Evolutionary conservation across 345 rosid species (phyloP), one percentile per base, ranked within the genome.

Genomic region (Cardamine occulta): DNA sequence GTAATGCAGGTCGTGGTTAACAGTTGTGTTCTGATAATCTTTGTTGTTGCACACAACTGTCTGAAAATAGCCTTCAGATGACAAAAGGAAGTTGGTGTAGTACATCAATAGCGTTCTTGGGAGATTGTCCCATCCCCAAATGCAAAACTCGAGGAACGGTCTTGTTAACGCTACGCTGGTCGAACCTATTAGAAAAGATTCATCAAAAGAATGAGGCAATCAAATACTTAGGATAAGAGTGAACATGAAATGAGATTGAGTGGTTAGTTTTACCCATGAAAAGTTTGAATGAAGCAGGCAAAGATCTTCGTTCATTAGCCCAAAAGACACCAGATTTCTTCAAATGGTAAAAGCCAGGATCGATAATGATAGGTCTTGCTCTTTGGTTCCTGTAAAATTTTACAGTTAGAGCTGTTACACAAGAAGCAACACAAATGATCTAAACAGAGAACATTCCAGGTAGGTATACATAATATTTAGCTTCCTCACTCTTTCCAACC

Each of bases 91-190:
- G 84, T 91, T 94, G 4, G 92, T 87, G 64, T 94, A 91, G 83
- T 94, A 91, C 97, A 94, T 91, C 39, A 89, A 86, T 35, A 94
- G 87, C 2, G 89, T 90, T 21, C 98, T 89, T 31, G 98, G 98
- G 35, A 94, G 93, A 83, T 94, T 94, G 76, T 91, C 97, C 95
- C 98, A 91, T 72, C 97, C 98, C 93, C 93, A 88, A 6, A 94
- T 76, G 39, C 96, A 91, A 80, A 91, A 90, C 61, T 94, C 96
- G 5, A 94, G 89, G 84, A 94, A 91, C 18, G 96, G 74, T 80
- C 85, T 91, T 1, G 97, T 87, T 76, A 94, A 71, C 23, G 86
- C 80, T 68, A 90, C 88, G 81, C 95, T 90, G 51, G 81, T 85
- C 4, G 98, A 94, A 3, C 98, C 98, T 94, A 80, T 68, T 26